Evolutionary conservation across 23 red algal species (phyloP).

Genomic region (Rhodosorus marinus): DNA sequence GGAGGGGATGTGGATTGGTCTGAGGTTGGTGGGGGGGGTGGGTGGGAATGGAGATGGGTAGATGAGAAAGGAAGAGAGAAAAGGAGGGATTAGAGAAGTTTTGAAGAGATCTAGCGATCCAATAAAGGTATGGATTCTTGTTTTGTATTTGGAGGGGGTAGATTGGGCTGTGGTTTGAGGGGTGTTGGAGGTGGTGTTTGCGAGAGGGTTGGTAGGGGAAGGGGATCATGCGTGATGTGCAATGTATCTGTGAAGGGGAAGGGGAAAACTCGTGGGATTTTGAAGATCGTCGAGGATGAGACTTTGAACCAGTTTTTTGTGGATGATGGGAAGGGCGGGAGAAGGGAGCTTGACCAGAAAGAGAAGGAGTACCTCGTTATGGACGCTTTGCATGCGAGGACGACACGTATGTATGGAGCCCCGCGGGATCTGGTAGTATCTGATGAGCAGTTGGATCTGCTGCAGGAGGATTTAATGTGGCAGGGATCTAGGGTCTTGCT

Average conservation of each 20-base stretch:
- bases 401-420: too few species aligned
- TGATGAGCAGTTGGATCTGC: conserved; percentile 73
- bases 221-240: neutral
- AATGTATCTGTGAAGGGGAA: neutral
- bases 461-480: conserved; percentile 97
- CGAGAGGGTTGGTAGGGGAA: neutral
- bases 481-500: conserved; percentile 62
- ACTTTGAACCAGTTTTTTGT: neutral
- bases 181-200: neutral
- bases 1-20: too few species aligned
- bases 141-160: neutral
- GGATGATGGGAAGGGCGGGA: neutral
- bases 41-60: too few species aligned
- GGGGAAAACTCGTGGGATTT: too few species aligned
- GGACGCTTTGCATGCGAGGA: conserved; percentile 59
- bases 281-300: neutral
- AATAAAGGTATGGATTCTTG: too few species aligned
- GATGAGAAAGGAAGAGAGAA: neutral
- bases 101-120: neutral
- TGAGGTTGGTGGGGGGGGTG: too few species aligned
- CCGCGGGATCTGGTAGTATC: conserved; percentile 21
- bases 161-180: neutral
- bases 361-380: conserved; percentile 86
- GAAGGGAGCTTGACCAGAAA: neutral
- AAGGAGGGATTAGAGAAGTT: neutral